A percentile compares a stretch with the other conserved stretches of the same genome.
Conservation (phyloP, 805 yeast species). For the Suhomyces kilbournensis region DNA sequence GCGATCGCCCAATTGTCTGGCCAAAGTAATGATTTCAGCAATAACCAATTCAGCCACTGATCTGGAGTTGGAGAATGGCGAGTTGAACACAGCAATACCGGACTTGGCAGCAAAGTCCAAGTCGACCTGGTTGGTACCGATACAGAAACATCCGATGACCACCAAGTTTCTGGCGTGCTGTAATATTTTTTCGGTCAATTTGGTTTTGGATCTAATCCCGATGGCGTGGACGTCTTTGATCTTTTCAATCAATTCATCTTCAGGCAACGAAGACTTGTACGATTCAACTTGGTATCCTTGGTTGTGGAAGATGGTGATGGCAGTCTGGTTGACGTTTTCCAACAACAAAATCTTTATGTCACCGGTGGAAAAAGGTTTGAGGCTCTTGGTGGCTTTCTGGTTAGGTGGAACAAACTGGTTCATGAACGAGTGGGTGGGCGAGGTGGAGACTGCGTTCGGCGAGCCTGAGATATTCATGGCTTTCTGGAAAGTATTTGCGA, state of each 20-base stretch:
- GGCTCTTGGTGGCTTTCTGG: constrained; percentile 57
- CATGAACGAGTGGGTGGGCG: constrained; percentile 77
- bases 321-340: constrained; percentile 93
- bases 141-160: constrained; percentile 96
- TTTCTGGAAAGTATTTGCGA: constrained; percentile 55
- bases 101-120: constrained; percentile 84
- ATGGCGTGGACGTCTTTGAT: constrained; percentile 92
- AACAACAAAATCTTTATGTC: constrained; percentile 88
- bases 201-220: constrained; percentile 97
- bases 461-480: constrained; percentile 54
- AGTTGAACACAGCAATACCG: constrained; percentile 96
- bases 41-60: constrained; percentile 97
- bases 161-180: constrained; percentile 86
- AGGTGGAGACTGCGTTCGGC: constrained; percentile 70
- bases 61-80: constrained; percentile 97
- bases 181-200: constrained; percentile 73
- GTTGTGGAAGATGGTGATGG: constrained; percentile 73
- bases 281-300: constrained; percentile 98
- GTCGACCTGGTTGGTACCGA: constrained; percentile 98
- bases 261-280: constrained; percentile 82
- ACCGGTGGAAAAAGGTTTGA: constrained; percentile 94
- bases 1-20: constrained; percentile 96
- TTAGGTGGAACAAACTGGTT: constrained; percentile 48
- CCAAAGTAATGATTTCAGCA: constrained; percentile 88
- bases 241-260: constrained; percentile 91